Evolutionary conservation across 2,329 filamentous ascomycete genomes (phyloP), one percentile per base, ranked within the genome.

Genomic region (Penicillium griseofulvum): DNA sequence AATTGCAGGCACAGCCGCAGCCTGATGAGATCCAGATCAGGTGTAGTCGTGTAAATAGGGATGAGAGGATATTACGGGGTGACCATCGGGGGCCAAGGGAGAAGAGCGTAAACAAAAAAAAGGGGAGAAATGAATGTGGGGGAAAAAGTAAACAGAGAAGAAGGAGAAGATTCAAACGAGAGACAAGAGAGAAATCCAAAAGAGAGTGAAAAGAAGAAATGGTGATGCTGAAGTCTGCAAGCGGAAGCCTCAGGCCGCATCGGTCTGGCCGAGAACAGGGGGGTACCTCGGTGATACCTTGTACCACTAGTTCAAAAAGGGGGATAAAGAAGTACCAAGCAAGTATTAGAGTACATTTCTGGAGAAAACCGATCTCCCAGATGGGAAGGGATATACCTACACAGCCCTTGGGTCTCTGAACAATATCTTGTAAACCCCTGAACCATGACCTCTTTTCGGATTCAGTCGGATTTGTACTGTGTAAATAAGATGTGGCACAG

Each of bases 1-100:
- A 63, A 65, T 46, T 59, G 63, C 62, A 64, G 61, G 59, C 63
- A 53, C 62, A 61, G 63, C 61, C 61, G 59, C 59, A 57, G 61
- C 52, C 57, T 58, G 59, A 60, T 64, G 46, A 59, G 45, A 52
- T 41, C 59, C 62, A 65, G 62, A 65, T 65, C 60, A 65, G 57
- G 61, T 55, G 55, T 55, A 49, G 34, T 53, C 34, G 50, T 41
- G 53, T 53, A 53, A 54, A 57, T 48, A 51, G 52, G 52, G 55
- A 59, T 63, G 62, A 57, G 62, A 57, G 38, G 43, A 55, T 42
- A 52, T 55, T 44, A 52, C 29, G 48, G 38, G 29, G 14, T 43
- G 29, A 50, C 37, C 37, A 50, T 44, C 17, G 12, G 28, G 37
- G 47, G 14, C 10, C 17, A n/a, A n/a, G 34, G 19, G 48, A 16